phyloP scores from a whole-genome alignment of 805 yeast species.

The Saccharomycopsis fibuligera region DNA sequence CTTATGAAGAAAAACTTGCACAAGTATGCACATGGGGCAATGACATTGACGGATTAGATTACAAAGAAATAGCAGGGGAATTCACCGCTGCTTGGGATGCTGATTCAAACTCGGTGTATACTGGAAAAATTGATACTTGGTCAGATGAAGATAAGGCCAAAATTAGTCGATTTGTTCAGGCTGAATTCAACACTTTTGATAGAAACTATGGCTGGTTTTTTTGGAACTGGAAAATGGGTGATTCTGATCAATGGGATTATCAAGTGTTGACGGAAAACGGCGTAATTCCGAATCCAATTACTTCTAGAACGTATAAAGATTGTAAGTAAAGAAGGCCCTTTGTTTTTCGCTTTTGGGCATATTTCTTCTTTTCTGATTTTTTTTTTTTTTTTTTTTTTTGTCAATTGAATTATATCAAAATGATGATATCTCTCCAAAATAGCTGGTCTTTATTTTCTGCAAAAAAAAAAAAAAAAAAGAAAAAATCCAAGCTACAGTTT shows the following conservation, averaged over 20 bases:
- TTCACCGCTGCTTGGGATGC: constrained; percentile 67
- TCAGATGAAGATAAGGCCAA: constrained; percentile 33
- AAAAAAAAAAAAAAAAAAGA: too few relatives aligned
- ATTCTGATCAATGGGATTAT: constrained; percentile 63
- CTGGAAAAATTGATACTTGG: constrained; percentile 34
- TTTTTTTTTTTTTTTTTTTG: too few relatives aligned
- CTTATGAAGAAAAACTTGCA: constrained; percentile 55
- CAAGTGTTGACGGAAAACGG: constrained; percentile 40
- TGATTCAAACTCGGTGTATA: constrained; percentile 46
- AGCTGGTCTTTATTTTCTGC: too few relatives aligned
- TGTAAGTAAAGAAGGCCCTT: constrained; percentile 12
- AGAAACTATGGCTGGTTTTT: constrained; percentile 59
- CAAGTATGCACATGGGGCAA: constrained; percentile 48
- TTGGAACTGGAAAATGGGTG: constrained; percentile 68
- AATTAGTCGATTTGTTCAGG: constrained; percentile 51
- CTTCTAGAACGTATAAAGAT: constrained; percentile 40
- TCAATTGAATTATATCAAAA: too few relatives aligned
- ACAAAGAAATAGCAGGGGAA: constrained; percentile 58
- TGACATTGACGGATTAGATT: constrained; percentile 37
- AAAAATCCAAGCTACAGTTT: too few relatives aligned
- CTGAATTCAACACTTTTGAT: constrained; percentile 49
- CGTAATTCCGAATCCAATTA: constrained; percentile 58
- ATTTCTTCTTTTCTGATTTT: too few relatives aligned
- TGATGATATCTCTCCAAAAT: too few relatives aligned
- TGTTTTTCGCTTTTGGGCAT: too few relatives aligned